Conservation (phyloP, 768 basidiomycete species). For the Psilocybe tampanensis region DNA sequence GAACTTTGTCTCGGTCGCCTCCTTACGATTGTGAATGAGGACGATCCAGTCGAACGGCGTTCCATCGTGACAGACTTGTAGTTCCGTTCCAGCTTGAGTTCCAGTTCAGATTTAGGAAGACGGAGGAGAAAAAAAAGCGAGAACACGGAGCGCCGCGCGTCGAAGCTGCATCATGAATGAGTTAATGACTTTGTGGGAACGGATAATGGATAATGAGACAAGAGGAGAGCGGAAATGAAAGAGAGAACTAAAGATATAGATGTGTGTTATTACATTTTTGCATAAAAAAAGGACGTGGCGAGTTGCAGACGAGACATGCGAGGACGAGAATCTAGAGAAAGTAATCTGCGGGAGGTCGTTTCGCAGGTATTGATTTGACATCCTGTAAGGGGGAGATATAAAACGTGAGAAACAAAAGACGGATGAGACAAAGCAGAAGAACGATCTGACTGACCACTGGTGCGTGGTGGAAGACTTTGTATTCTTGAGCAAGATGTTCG, state of each 20-base stretch:
- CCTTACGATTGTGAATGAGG: too few species aligned
- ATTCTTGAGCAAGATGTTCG: slow-evolving; percentile 90
- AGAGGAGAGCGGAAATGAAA: not conserved
- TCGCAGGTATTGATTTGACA: slow-evolving; percentile 78
- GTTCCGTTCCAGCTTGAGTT: too few species aligned
- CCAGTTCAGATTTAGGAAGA: too few species aligned
- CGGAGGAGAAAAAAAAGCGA: too few species aligned
- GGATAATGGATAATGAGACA: not conserved
- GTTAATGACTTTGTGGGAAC: not conserved
- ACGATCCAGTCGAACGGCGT: too few species aligned
- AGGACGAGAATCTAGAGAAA: slow-evolving; percentile 53
- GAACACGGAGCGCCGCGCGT: too few species aligned
- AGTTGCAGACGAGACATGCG: not conserved
- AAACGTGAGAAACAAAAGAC: slow-evolving; percentile 1
- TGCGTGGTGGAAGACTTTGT: slow-evolving; percentile 94
- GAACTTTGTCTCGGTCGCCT: too few species aligned
- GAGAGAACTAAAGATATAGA: not conserved
- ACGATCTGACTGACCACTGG: slow-evolving; percentile 61
- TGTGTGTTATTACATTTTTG: too few species aligned
- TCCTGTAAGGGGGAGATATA: slow-evolving; percentile 48
- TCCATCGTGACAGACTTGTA: too few species aligned
- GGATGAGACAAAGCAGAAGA: slow-evolving; percentile 6
- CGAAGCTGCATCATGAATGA: too few species aligned
- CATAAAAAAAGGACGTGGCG: too few species aligned
- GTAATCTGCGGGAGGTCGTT: slow-evolving; percentile 86